A percentile compares a stretch with the other conserved stretches of the same genome.
phyloP scores from a whole-genome alignment of 345 rosid genomes.

The Rhodamnia argentea region DNA sequence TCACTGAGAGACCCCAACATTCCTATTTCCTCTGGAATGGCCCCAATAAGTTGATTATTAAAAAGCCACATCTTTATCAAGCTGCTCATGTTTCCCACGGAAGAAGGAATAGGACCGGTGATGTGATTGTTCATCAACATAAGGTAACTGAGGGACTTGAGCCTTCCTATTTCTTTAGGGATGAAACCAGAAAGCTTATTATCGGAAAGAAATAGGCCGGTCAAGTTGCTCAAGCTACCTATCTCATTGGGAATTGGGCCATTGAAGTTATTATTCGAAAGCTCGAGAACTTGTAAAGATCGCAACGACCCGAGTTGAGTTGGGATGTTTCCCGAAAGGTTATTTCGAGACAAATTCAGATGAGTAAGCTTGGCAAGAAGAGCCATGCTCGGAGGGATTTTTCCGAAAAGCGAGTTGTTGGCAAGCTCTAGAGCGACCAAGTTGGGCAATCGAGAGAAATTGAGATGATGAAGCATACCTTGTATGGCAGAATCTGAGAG shows the following conservation, averaged over 20 bases:
- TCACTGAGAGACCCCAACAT: background rate
- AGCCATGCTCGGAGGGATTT: conserved; percentile 7
- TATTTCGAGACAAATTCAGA: conserved; percentile 1
- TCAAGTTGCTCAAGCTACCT: background rate
- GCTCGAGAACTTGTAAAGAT: background rate
- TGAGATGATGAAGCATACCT: conserved; percentile 8
- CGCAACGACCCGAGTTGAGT: background rate
- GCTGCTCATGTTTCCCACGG: background rate
- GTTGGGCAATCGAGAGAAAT: conserved; percentile 7
- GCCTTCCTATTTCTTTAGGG: conserved; percentile 2
- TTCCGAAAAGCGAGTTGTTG: conserved; percentile 8
- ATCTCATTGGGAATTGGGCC: background rate
- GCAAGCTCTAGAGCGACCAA: background rate
- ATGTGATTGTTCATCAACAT: background rate
- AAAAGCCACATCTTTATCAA: background rate
- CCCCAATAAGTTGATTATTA: background rate
- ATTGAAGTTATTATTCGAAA: background rate
- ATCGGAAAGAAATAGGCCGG: background rate
- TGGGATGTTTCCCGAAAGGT: background rate
- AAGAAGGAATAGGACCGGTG: background rate
- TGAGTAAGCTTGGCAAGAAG: conserved; percentile 5
- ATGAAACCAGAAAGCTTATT: conserved; percentile 1
- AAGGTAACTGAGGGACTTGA: background rate
- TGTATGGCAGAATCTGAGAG: background rate
- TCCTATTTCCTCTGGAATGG: background rate